Conservation (phyloP, 306 rosid genomes). For the Inga leiocalycina region DNA sequence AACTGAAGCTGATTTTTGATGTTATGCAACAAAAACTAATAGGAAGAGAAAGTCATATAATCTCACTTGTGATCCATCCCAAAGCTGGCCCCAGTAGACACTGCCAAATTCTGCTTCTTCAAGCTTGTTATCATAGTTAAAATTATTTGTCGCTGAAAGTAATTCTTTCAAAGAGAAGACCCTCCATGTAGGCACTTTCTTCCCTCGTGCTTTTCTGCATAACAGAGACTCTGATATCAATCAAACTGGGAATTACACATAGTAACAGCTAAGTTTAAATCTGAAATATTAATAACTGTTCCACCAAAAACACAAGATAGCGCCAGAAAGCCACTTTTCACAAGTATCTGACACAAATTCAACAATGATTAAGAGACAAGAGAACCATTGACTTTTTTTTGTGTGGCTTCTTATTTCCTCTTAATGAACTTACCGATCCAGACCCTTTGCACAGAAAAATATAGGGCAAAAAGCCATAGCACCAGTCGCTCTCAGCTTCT, state of each 20-base stretch:
- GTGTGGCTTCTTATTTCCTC: too few relatives aligned
- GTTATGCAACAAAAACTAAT: background rate
- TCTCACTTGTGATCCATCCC: constrained; percentile 97
- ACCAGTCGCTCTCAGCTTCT: constrained; percentile 33
- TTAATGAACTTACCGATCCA: constrained; percentile 65
- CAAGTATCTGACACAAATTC: too few relatives aligned
- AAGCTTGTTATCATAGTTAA: constrained; percentile 93
- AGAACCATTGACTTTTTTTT: background rate
- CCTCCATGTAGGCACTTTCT: constrained; percentile 85
- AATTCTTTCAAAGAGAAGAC: constrained; percentile 91
- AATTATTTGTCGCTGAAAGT: constrained; percentile 89
- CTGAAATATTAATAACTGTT: constrained; percentile 1
- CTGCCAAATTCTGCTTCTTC: constrained; percentile 98
- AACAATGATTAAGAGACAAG: constrained; percentile 10
- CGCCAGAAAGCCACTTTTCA: too few relatives aligned
- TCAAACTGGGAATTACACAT: constrained; percentile 5
- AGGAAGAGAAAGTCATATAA: background rate
- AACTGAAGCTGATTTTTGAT: background rate
- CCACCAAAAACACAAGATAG: too few relatives aligned
- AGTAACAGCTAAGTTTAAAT: constrained; percentile 12
- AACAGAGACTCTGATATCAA: constrained; percentile 29
- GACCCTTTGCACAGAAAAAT: constrained; percentile 66
- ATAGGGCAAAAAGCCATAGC: constrained; percentile 66
- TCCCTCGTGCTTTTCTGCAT: constrained; percentile 74
- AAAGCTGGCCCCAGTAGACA: constrained; percentile 99